A percentile compares a stretch with the other conserved stretches of the same genome.
Conservation (phyloP, 1,284 basidiomycete genomes). For the Puccinia hordei region DNA sequence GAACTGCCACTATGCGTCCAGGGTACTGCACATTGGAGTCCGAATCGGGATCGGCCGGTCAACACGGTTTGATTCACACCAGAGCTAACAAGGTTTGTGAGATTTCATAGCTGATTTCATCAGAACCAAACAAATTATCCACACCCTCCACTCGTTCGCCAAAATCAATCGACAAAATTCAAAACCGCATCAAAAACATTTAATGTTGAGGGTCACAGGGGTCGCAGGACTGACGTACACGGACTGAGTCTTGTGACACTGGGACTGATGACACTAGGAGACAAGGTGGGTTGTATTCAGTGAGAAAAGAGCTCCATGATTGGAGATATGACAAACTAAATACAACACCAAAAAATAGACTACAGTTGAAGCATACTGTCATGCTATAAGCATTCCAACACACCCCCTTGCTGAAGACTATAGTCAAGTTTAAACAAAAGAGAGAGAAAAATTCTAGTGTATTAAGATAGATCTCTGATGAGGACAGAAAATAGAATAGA, state of each 20-base stretch:
- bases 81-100: no score
- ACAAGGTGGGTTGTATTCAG: not conserved
- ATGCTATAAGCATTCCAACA: not conserved
- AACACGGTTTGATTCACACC: no score
- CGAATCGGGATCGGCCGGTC: no score
- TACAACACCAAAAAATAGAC: not conserved
- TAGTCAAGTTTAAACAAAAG: not conserved
- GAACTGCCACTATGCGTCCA: no score
- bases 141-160: no score
- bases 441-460: not conserved
- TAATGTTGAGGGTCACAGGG: constrained; percentile 15
- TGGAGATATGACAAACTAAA: not conserved
- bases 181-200: no score
- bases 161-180: no score
- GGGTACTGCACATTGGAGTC: no score
- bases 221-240: not conserved
- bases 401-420: constrained; percentile 15
- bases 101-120: no score
- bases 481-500: not conserved
- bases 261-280: not conserved
- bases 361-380: not conserved
- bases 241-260: not conserved
- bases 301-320: not conserved
- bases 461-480: not conserved
- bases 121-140: no score